Evolutionary conservation across 768 basidiomycete species (phyloP).

Genomic region (Hericium erinaceus): DNA sequence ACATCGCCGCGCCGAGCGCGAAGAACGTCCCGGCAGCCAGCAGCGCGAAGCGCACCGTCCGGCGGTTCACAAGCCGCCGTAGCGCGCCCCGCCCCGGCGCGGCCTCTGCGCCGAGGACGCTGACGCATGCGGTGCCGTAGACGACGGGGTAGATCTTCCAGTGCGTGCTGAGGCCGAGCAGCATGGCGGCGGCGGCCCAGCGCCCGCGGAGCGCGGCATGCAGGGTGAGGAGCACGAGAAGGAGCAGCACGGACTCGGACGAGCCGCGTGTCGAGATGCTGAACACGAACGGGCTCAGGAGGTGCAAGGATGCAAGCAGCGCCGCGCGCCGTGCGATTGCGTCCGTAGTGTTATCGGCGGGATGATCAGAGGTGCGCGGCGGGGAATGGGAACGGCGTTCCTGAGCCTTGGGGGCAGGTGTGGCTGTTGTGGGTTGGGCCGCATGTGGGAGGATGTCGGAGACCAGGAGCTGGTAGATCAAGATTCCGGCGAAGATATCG

Average conservation of each 20-base stretch:
- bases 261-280: constrained; percentile 96
- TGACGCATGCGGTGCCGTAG: constrained; percentile 74
- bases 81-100: constrained; percentile 10
- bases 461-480: constrained; percentile 58
- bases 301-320: constrained; percentile 60
- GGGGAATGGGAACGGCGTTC: not conserved
- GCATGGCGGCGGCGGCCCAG: constrained; percentile 59
- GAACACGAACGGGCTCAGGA: constrained; percentile 90
- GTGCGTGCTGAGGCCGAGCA: constrained; percentile 78
- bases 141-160: constrained; percentile 98
- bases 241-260: constrained; percentile 80
- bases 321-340: constrained; percentile 28
- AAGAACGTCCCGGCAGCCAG: constrained; percentile 65
- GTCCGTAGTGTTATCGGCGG: not conserved
- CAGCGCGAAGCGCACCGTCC: constrained; percentile 54
- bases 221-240: constrained; percentile 67
- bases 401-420: not conserved
- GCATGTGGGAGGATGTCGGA: constrained; percentile 34
- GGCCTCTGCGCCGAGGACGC: constrained; percentile 30
- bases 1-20: constrained; percentile 52
- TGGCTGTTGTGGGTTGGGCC: not conserved
- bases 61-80: constrained; percentile 34
- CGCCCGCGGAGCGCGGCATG: constrained; percentile 45
- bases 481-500: constrained; percentile 70
- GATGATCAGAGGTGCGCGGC: not conserved